A percentile compares a stretch with the other conserved stretches of the same genome.
These are phyloP conservation scores for Phragmites australis DNA, from an alignment of 176 grass and related monocot genomes.

Conservation along the genomic window DNA sequence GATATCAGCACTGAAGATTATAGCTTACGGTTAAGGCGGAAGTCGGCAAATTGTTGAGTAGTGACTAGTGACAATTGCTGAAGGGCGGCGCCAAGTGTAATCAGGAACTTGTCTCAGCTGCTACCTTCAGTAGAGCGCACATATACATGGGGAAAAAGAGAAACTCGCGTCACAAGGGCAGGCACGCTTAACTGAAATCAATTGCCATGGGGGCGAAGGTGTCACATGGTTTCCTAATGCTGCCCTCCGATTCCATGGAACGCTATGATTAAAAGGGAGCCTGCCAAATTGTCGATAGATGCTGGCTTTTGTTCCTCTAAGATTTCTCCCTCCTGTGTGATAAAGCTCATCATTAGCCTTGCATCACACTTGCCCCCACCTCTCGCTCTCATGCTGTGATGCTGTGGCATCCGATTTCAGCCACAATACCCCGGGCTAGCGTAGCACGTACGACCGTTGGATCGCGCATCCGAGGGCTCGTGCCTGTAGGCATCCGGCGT, in stretches of 20 bases:
- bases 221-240: conserved; percentile 52
- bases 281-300: conserved; percentile 54
- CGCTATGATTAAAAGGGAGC: conserved; percentile 56
- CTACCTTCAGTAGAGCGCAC: neutral
- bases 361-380: conserved; percentile 42
- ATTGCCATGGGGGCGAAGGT: neutral
- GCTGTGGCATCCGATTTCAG: no score
- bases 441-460: neutral
- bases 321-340: conserved; percentile 51
- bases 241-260: conserved; percentile 41
- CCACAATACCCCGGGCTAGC: neutral
- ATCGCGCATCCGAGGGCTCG: neutral
- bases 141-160: neutral
- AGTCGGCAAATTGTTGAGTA: neutral
- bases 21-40: neutral
- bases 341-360: conserved; percentile 70
- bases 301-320: conserved; percentile 51
- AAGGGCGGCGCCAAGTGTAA: neutral
- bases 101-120: neutral
- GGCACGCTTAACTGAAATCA: conserved; percentile 7
- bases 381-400: neutral
- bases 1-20: neutral
- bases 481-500: neutral
- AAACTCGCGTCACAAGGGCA: neutral
- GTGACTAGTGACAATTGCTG: neutral